A percentile compares a stretch with the other conserved stretches of the same genome.
Evolutionary conservation across 208 protist species (phyloP).

Genomic region (Trichomonas vaginalis): DNA sequence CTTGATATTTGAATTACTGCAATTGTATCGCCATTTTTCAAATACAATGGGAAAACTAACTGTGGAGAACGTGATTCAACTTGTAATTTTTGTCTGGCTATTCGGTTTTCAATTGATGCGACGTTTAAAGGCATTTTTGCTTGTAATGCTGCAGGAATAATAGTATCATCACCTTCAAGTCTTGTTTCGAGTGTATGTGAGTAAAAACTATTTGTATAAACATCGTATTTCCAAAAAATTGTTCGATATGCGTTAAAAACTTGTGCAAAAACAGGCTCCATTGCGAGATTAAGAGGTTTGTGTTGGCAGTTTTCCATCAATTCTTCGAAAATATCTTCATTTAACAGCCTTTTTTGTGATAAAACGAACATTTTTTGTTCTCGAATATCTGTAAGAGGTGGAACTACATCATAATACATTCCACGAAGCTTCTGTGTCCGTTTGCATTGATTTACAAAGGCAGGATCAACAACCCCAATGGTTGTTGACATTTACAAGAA

Average conservation of each 20-base stretch:
- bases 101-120: background rate
- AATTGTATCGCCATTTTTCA: background rate
- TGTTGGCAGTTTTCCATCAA: background rate
- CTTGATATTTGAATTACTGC: background rate
- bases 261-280: background rate
- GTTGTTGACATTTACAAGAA: background rate
- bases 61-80: background rate
- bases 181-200: background rate
- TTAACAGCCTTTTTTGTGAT: background rate
- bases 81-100: background rate
- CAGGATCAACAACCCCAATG: background rate
- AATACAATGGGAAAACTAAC: background rate
- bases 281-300: background rate
- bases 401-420: background rate
- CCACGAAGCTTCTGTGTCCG: background rate
- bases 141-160: background rate
- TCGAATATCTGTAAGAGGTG: background rate
- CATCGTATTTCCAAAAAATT: background rate
- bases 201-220: background rate
- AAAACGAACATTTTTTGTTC: background rate
- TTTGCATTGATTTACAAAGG: background rate
- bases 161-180: background rate
- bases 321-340: background rate
- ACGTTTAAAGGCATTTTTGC: background rate
- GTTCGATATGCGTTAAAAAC: background rate